Conservation (phyloP, 2,329 filamentous ascomycete genomes). For the Colletotrichum paranaense region DNA sequence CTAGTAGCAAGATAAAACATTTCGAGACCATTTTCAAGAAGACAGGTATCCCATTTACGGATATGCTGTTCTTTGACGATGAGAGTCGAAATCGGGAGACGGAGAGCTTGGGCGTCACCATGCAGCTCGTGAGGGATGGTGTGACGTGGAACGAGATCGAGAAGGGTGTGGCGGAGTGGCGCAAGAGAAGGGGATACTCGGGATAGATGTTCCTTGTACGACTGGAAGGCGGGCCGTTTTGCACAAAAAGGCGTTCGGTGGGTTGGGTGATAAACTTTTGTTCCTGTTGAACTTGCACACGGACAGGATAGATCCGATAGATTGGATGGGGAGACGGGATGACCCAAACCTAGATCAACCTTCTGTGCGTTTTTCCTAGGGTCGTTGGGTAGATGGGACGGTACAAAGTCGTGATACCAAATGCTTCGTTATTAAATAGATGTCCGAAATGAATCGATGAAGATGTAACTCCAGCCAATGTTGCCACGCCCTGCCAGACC, state of each 20-base stretch:
- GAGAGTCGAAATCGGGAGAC: constrained; percentile 89
- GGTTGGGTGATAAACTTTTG: not conserved
- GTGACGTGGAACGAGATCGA: constrained; percentile 83
- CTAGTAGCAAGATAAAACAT: constrained; percentile 86
- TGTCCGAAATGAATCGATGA: not conserved
- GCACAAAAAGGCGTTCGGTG: not conserved
- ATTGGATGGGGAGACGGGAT: not conserved
- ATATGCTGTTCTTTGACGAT: constrained; percentile 98
- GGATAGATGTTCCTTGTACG: not conserved
- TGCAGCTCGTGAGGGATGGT: constrained; percentile 84
- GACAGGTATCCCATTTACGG: constrained; percentile 77
- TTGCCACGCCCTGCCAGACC: constrained; percentile 6
- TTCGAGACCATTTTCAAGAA: constrained; percentile 79
- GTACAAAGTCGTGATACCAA: constrained; percentile 18
- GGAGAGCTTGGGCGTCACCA: constrained; percentile 80
- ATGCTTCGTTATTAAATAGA: not conserved
- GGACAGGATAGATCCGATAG: not conserved
- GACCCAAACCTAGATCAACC: not conserved
- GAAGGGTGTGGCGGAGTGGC: constrained; percentile 83
- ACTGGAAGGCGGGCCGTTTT: not conserved
- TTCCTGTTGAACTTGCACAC: not conserved
- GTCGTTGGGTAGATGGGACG: constrained; percentile 11
- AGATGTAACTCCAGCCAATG: constrained; percentile 26
- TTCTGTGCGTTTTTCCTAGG: not conserved
- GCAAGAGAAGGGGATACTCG: constrained; percentile 71